Percentiles rank a stretch among this genome's conserved stretches.
Conservation (phyloP, 805 yeast genomes). For the Zygoascus bituminiphila region DNA sequence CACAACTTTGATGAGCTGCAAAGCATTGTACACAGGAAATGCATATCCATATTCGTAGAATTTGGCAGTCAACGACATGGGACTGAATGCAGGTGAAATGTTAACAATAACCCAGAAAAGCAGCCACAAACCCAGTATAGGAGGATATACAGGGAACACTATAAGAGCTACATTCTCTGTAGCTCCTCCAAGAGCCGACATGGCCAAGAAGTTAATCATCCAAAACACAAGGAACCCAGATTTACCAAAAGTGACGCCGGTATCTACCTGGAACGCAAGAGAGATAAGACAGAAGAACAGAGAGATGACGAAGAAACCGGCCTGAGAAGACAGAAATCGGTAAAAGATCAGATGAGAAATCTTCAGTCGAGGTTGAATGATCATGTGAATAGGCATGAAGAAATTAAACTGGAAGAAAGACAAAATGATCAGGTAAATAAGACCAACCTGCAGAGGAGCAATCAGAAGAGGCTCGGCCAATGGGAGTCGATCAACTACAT, state of each 20-base stretch:
- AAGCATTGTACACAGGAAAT: conserved; percentile 60
- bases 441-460: conserved; percentile 70
- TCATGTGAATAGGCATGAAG: conserved; percentile 45
- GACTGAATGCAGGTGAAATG: conserved; percentile 60
- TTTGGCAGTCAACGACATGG: conserved; percentile 49
- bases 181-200: conserved; percentile 71
- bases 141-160: conserved; percentile 47
- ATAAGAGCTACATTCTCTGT: conserved; percentile 57
- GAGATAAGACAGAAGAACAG: conserved; percentile 52
- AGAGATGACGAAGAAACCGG: conserved; percentile 48
- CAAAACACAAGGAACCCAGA: conserved; percentile 70
- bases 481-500: conserved; percentile 16
- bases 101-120: conserved; percentile 61
- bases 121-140: conserved; percentile 62
- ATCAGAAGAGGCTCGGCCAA: conserved; percentile 32
- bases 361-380: conserved; percentile 40
- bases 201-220: conserved; percentile 58
- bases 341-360: conserved; percentile 42
- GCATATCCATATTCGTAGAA: conserved; percentile 60
- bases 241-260: conserved; percentile 49
- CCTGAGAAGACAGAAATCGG: conserved; percentile 43
- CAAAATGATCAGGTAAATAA: conserved; percentile 60
- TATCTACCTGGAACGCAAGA: conserved; percentile 59
- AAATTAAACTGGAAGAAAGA: conserved; percentile 64
- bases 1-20: conserved; percentile 52